Base-by-base conservation (phyloP, 352 stramenopile species). In the Pythium scleroteichum region DNA sequence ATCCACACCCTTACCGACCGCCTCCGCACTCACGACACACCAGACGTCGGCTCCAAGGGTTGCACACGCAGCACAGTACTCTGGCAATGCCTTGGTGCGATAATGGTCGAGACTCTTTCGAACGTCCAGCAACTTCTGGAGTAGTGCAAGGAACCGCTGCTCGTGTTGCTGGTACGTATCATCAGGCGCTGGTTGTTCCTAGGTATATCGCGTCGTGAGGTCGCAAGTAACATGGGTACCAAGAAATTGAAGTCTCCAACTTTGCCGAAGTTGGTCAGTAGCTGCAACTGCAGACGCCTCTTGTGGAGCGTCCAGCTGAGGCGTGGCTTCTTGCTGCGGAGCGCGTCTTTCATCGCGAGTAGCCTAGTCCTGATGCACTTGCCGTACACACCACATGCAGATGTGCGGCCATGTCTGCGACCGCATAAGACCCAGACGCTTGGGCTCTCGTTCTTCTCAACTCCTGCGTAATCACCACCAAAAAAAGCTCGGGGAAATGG, bases 41-140 rank as follows among this genome's bases (percentile, higher is more conserved):
- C 80, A 92, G 24, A 92, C 80, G 23, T 90, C 80, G 0, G 79
- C 80, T 0, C 82, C 80, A 12, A 92, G 74, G 20, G 71, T 78
- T 14, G 82, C 78, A 45, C 78, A 89, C 6, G 80, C 68, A 1
- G 78, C 67, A 64, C 78, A 87, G 62, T 89, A 89, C 50, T 83
- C 42, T 1, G 82, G 82, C 4, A 92, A 66, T 1, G 78, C 76
- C 7, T 68, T 82, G 2, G 68, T 72, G 46, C 81, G 79, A 60
- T 92, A 90, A 53, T 87, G 68, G 42, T 88, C 75, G 10, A 89
- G 65, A 38, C 78, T 89, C 64, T 83, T 76, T 13, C 77, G 77
- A 52, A 92, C 90, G 55, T 90, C 80, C 32, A 90, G 66, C 23
- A 90, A 64, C 56, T 88, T 89, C 50, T 89, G 79, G 14, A 87